Evolutionary conservation across 441 rosid species (phyloP).

Genomic region (Raphanus hybrid): DNA sequence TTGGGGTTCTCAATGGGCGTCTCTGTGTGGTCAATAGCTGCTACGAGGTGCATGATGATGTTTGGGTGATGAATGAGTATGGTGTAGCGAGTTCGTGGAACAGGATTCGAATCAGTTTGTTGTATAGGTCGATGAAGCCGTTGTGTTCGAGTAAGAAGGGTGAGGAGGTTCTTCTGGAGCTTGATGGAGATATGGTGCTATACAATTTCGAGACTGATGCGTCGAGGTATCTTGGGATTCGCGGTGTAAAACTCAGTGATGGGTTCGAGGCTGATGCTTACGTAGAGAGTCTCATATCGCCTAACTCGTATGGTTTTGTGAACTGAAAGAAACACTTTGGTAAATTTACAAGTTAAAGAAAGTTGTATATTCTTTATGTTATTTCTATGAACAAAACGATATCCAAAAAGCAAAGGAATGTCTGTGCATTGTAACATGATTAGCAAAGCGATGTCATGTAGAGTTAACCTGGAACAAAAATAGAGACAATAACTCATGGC

Average conservation of each 20-base stretch:
- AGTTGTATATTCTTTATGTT: not conserved
- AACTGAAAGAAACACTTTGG: not conserved
- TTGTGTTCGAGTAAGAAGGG: conserved; percentile 35
- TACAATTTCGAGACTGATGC: conserved; percentile 40
- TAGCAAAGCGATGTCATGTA: not conserved
- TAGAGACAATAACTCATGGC: no score
- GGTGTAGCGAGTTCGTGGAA: conserved; percentile 50
- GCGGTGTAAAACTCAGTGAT: conserved; percentile 34
- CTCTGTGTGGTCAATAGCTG: conserved; percentile 46
- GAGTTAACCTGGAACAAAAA: no score
- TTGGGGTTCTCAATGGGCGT: conserved; percentile 40
- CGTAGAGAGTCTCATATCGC: conserved; percentile 55
- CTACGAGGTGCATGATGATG: conserved; percentile 42
- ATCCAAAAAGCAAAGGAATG: not conserved
- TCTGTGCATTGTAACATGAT: conserved; percentile 3
- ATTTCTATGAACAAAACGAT: not conserved
- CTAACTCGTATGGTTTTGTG: conserved; percentile 32
- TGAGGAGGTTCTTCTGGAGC: conserved; percentile 43
- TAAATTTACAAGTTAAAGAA: not conserved
- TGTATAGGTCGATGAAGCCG: conserved; percentile 51
- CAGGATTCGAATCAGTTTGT: conserved; percentile 38
- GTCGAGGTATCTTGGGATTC: conserved; percentile 40
- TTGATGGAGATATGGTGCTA: conserved; percentile 53
- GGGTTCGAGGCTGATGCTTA: conserved; percentile 53
- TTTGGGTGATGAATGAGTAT: conserved; percentile 54